These are phyloP conservation scores for Vigna radiata DNA, from an alignment of 306 rosid genomes.

Conservation along the genomic window DNA sequence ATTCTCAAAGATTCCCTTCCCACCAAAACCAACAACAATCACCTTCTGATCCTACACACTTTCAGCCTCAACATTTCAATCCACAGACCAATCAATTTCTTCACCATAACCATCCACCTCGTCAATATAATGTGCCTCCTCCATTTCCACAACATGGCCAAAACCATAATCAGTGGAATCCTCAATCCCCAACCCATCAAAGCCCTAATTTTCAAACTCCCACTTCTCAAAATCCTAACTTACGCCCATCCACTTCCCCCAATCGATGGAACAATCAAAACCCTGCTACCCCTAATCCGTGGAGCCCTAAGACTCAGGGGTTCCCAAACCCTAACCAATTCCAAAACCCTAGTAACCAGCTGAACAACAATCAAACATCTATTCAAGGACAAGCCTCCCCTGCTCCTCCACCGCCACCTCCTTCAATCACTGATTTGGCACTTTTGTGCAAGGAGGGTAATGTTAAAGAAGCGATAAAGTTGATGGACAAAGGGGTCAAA, in stretches of 20 bases:
- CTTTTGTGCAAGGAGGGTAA: no score
- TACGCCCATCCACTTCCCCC: slow-evolving; percentile 43
- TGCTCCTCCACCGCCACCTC: neutral
- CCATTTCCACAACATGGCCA: slow-evolving; percentile 26
- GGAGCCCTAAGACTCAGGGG: slow-evolving; percentile 42
- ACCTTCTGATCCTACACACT: slow-evolving; percentile 53
- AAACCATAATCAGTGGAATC: slow-evolving; percentile 34
- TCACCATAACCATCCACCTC: neutral
- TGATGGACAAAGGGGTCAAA: no score
- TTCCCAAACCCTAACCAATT: slow-evolving; percentile 45
- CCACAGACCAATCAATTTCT: slow-evolving; percentile 29
- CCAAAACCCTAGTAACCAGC: slow-evolving; percentile 43
- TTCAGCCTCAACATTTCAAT: slow-evolving; percentile 33
- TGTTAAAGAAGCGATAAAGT: no score
- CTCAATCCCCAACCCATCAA: slow-evolving; percentile 40
- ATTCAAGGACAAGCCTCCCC: slow-evolving; percentile 45
- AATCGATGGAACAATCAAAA: slow-evolving; percentile 51
- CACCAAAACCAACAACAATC: slow-evolving; percentile 11
- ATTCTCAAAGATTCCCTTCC: slow-evolving; percentile 47
- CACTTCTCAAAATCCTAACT: slow-evolving; percentile 47
- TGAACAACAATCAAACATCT: slow-evolving; percentile 48
- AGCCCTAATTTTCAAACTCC: slow-evolving; percentile 46
- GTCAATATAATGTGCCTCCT: slow-evolving; percentile 21
- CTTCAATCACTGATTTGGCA: no score
- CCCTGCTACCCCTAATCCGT: slow-evolving; percentile 34